Percentiles rank a stretch among this genome's conserved stretches.
Evolutionary conservation across 352 stramenopile genomes (phyloP).

Genomic region (Plasmopara muralis): DNA sequence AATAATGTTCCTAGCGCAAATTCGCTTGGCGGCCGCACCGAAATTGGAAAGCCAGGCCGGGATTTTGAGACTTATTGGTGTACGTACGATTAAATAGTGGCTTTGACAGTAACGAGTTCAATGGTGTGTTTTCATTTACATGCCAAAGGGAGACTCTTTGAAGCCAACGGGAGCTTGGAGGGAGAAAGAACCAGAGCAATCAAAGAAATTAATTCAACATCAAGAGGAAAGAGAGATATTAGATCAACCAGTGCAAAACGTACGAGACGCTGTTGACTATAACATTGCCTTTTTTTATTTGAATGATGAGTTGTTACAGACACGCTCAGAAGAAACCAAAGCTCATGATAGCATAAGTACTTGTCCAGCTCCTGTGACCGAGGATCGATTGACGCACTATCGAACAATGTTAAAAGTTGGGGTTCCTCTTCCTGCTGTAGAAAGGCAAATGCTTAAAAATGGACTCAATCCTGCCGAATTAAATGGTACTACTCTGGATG

Average conservation of each 20-base stretch:
- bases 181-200: constrained; percentile 3
- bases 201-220: background rate
- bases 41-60: constrained; percentile 11
- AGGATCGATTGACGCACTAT: constrained; percentile 16
- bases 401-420: constrained; percentile 25
- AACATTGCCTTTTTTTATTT: background rate
- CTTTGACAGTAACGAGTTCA: background rate
- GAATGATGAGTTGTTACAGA: background rate
- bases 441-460: constrained; percentile 20
- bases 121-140: background rate
- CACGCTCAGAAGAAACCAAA: background rate
- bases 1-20: constrained; percentile 17
- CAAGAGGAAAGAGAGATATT: background rate
- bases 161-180: constrained; percentile 8
- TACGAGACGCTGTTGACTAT: background rate
- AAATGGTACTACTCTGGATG: constrained; percentile 5
- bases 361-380: background rate
- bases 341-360: background rate
- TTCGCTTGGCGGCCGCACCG: constrained; percentile 6
- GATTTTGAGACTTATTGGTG: constrained; percentile 19
- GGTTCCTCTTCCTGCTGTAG: constrained; percentile 16
- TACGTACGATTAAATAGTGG: constrained; percentile 1
- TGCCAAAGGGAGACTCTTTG: constrained; percentile 20
- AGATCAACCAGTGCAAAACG: constrained; percentile 3
- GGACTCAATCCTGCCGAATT: constrained; percentile 15